Base-by-base conservation (phyloP, 1,284 basidiomycete species). In the Irpex sp. region DNA sequence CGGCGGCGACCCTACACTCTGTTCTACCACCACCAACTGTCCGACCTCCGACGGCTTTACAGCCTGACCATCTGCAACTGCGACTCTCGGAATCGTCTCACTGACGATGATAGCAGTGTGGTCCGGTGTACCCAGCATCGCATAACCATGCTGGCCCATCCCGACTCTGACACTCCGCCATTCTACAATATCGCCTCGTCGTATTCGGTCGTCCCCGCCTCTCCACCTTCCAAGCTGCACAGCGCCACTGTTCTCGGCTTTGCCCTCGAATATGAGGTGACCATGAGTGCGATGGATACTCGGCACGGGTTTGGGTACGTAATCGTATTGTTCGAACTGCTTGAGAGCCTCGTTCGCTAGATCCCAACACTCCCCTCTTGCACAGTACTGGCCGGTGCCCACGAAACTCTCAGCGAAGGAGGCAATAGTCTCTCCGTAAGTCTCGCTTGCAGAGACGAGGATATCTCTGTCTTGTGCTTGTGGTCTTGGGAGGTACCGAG, bases 361-460 rank as follows among this genome's bases (percentile, higher is more conserved):
- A 72, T 85, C 83, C 85, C 85, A 87, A 69, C 84, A 86, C 67
- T 85, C 83, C 26, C 85, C 85, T 7, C 81, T 75, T 13, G 74
- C 83, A 63, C 84, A 82, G 59, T 77, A 80, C 63, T 74, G 66
- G 2, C 81, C 79, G 0, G 77, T 72, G 0, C 73, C 79, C 53
- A 77, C 75, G 67, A 78, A 84, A 51, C 75, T 70, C 70, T 82
- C 79, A 26, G 82, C 83, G 67, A 79, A 86, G 13, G 69, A 70
- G 0, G 81, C 82, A 53, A 85, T 73, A 0, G 76, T 77, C 62
- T 81, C 79, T 39, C 83, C 83, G 67, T 86, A 85, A 49, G 73
- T 77, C 71, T 81, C 77, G 67, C 78, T 74, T 3, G 83, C 82
- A 1, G 70, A 72, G 11, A 77, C 68, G 5, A 86, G 75, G 46